Evolutionary conservation across 2,329 filamentous ascomycete species (phyloP).

Genomic region (Monascus ruber): DNA sequence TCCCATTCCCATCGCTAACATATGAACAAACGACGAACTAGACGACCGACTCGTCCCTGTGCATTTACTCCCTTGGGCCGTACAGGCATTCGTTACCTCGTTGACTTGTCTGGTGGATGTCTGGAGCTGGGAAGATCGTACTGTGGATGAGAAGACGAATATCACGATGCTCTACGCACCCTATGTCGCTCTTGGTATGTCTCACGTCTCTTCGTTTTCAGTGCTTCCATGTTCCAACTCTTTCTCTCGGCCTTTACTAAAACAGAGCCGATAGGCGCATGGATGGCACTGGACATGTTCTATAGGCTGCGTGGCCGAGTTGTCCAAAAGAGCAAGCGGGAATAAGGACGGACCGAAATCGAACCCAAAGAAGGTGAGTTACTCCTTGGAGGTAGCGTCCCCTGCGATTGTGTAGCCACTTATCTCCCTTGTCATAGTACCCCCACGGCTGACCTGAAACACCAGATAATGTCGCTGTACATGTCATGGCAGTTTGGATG

Average conservation of each 20-base stretch:
- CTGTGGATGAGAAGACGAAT: conserved; percentile 35
- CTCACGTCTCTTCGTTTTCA: not conserved
- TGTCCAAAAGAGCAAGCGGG: conserved; percentile 17
- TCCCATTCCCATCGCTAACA: not conserved
- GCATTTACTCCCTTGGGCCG: conserved; percentile 48
- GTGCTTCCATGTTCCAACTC: conserved; percentile 1
- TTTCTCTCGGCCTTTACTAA: not conserved
- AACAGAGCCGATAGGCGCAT: conserved; percentile 15
- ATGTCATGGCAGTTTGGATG: no score
- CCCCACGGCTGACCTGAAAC: no score
- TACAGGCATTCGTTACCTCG: conserved; percentile 51
- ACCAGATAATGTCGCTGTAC: no score
- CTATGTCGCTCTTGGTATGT: conserved; percentile 46
- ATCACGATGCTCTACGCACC: conserved; percentile 46
- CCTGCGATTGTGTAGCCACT: no score
- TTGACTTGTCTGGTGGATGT: conserved; percentile 52
- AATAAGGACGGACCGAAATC: conserved; percentile 7
- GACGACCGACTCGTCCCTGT: conserved; percentile 48
- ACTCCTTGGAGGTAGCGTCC: no score
- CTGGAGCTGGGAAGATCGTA: conserved; percentile 42
- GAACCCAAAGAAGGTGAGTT: no score
- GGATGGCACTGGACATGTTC: conserved; percentile 30
- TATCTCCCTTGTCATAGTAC: no score
- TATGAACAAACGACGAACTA: conserved; percentile 11
- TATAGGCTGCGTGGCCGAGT: conserved; percentile 18